A percentile compares a stretch with the other conserved stretches of the same genome.
phyloP scores from a whole-genome alignment of 148 eudicot genomes.

The Dysphania ambrosioides region DNA sequence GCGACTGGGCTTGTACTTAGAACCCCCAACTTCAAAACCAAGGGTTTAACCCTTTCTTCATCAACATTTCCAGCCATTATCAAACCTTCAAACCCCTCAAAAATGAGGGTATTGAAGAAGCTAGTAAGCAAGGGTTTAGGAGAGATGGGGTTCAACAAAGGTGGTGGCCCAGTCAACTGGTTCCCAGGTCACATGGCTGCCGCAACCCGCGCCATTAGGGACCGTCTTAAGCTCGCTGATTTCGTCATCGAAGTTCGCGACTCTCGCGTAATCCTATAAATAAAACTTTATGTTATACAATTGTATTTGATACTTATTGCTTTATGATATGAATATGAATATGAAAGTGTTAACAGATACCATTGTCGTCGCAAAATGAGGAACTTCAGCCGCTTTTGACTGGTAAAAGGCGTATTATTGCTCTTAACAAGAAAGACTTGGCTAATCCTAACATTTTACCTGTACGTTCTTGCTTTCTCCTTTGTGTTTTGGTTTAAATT shows the following conservation, averaged over 20 bases:
- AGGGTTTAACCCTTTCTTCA: background rate
- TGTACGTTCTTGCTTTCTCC: conserved; percentile 28
- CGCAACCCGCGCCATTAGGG: conserved; percentile 87
- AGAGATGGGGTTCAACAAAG: conserved; percentile 66
- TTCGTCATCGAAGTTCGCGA: conserved; percentile 95
- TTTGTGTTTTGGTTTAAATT: background rate
- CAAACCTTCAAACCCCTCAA: conserved; percentile 11
- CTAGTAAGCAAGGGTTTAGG: conserved; percentile 45
- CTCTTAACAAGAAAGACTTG: conserved; percentile 94
- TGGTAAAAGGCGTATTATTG: conserved; percentile 74
- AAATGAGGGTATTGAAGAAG: conserved; percentile 35
- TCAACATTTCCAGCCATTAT: conserved; percentile 13
- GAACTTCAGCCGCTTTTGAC: conserved; percentile 71
- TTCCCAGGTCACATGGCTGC: conserved; percentile 99
- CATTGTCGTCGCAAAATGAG: conserved; percentile 78
- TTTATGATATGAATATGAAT: background rate
- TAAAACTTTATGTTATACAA: background rate
- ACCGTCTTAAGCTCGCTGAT: conserved; percentile 87
- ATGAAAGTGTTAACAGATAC: conserved; percentile 45
- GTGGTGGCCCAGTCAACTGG: conserved; percentile 87
- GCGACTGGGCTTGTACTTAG: too few relatives aligned
- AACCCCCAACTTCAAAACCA: too few relatives aligned
- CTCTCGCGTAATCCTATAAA: conserved; percentile 49
- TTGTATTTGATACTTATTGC: background rate
- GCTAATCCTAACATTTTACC: conserved; percentile 92